Evolutionary conservation across 192 early-diverging fungal species (phyloP), one percentile per base, ranked within the genome.

Genomic region (Umbelopsis ramanniana): DNA sequence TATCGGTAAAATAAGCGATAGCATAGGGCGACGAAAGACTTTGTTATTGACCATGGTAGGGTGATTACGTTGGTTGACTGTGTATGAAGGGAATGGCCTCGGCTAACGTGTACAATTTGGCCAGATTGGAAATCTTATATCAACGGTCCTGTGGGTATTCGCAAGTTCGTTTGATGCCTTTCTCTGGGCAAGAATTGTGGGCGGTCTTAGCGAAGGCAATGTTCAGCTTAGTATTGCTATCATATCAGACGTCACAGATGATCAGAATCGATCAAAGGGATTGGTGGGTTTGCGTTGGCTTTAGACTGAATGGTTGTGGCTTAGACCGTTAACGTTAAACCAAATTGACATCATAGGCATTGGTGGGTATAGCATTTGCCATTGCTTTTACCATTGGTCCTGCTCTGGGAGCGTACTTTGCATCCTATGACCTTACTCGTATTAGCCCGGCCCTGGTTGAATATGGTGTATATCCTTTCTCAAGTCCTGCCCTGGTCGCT

Each of bases 361-460:
- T 96, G 55, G 96, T 99, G 0, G 97, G 97, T 21, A 96, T 99
- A 66, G 95, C 96, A 2, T 99, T 99, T 84, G 93, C 95, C 1
- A 86, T 96, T 23, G 96, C 96, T 9, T 99, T 99, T 74, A 98
- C 97, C 7, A 68, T 97, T 71, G 97, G 97, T 7, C 97, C 97
- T 1, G 92, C 96, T 17, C 75, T 97, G 11, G 95, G 96, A 24
- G 92, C 92, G 4, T 93, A 87, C 76, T 92, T 93, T 77, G 88
- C 88, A 19, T 85, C 86, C 19, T 82, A 78, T 72, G 84, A 89
- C 70, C 67, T 89, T 6, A 66, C 83, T 8, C 33, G 70, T 21
- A 33, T 67, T 3, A 82, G 79, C 35, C 85, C 86, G 14, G 69
- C 57, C 10, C 37, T 87, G 37, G 78, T 82, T 2, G 63, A 84